phyloP scores from a whole-genome alignment of 1,284 basidiomycete genomes.

The Cutaneotrichosporon sp. region DNA sequence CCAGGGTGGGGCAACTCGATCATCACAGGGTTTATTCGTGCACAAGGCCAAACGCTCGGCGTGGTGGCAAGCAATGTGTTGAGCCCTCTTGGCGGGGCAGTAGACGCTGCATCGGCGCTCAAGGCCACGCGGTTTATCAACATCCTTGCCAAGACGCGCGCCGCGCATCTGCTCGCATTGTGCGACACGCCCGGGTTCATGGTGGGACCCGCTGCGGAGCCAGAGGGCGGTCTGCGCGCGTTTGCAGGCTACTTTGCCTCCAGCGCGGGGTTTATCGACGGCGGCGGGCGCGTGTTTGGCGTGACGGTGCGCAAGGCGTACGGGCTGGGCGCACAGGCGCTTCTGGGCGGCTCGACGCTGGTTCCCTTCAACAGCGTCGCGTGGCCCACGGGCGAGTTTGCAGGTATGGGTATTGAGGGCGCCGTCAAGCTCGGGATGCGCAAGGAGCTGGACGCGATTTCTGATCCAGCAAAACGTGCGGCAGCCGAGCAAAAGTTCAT shows the following conservation, averaged over 20 bases:
- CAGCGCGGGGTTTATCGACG: conserved; percentile 12
- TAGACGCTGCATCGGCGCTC: conserved; percentile 12
- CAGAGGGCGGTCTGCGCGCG: conserved; percentile 15
- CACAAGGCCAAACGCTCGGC: conserved; percentile 15
- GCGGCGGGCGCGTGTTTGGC: conserved; percentile 17
- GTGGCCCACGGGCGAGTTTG: conserved; percentile 21
- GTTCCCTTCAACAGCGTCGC: conserved; percentile 14
- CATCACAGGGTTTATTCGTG: conserved; percentile 19
- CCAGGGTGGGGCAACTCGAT: conserved; percentile 15
- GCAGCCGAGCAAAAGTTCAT: conserved; percentile 16
- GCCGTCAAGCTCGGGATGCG: conserved; percentile 20
- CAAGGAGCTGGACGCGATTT: conserved; percentile 19
- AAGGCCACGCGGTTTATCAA: conserved; percentile 18
- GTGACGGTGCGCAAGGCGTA: conserved; percentile 19
- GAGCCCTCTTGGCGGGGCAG: conserved; percentile 14
- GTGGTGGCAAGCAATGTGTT: conserved; percentile 17
- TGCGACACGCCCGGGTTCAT: conserved; percentile 24
- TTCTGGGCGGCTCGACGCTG: conserved; percentile 16
- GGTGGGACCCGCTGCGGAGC: conserved; percentile 17
- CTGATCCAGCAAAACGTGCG: conserved; percentile 6
- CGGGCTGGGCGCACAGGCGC: conserved; percentile 19
- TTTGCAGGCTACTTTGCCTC: conserved; percentile 19
- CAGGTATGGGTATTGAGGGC: conserved; percentile 21
- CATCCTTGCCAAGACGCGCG: conserved; percentile 17
- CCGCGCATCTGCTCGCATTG: conserved; percentile 11